phyloP scores from a whole-genome alignment of 441 rosid species.

The Arabidopsis lyrata region DNA sequence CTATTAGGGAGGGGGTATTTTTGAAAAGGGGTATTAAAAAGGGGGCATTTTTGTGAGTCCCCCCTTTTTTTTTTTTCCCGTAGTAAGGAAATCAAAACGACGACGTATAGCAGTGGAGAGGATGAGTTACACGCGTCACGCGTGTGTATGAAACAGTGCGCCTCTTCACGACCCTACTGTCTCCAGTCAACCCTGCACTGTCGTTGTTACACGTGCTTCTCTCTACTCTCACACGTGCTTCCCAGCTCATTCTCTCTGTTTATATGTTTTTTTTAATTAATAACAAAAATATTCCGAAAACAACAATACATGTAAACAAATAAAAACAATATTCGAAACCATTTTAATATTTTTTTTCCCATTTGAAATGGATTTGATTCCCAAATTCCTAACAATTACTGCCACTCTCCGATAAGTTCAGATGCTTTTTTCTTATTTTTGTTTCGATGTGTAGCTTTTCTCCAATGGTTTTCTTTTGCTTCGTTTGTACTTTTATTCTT shows the following conservation, averaged over 20 bases:
- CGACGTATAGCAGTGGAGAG: not conserved
- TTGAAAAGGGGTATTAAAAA: too few species aligned
- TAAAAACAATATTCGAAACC: not conserved
- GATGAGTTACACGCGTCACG: constrained; percentile 29
- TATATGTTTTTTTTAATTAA: not conserved
- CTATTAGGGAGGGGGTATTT: too few species aligned
- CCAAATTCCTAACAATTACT: constrained; percentile 14
- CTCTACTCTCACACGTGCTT: constrained; percentile 41
- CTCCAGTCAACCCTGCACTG: constrained; percentile 49
- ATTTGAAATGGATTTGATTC: constrained; percentile 39
- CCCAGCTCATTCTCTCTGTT: constrained; percentile 42
- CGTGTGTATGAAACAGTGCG: constrained; percentile 34
- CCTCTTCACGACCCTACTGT: constrained; percentile 32
- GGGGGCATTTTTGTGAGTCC: too few species aligned
- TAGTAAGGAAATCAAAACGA: constrained; percentile 4
- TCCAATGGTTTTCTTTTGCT: constrained; percentile 2
- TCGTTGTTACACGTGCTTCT: constrained; percentile 47
- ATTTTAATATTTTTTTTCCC: not conserved
- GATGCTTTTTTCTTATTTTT: constrained; percentile 1
- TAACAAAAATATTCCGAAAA: constrained; percentile 8
- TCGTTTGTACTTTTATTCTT: constrained; percentile 19
- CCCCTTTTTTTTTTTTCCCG: too few species aligned
- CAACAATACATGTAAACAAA: constrained; percentile 10
- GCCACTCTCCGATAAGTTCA: constrained; percentile 8
- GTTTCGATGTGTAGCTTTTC: constrained; percentile 29